Base-by-base conservation (phyloP, 192 early-diverging fungal species). In the Podila epicladia region DNA sequence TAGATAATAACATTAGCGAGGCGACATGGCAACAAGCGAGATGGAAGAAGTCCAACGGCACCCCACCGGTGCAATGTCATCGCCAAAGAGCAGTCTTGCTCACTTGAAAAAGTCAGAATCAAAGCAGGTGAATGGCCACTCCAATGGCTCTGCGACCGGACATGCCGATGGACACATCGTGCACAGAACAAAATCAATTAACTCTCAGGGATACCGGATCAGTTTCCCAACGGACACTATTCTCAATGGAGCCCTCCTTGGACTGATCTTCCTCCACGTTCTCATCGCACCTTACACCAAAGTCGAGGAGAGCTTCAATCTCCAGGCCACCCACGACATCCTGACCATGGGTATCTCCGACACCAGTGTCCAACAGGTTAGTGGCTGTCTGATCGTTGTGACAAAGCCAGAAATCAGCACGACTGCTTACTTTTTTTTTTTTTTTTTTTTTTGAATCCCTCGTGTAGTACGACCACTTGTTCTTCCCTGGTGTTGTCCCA, bases 251-350 rank as follows among this genome's bases (percentile, higher is more conserved):
- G 15, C 45, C 7, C 65, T 79, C 48, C 41, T 79, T 12, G 0
- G 28, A 11, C 28, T 79, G 61, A 67, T 79, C 65, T 7, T 72
- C 20, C 17, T 82, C 37, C 72, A 90, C 64, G 67, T 82, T 3
- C 29, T 82, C 60, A 37, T 85, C 31, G 89, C 82, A 38, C 97
- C 96, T 0, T 98, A 85, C 82, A 96, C 97, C 38, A 99, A 99
- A 83, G 97, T 99, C 62, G 97, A 99, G 82, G 97, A 99, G 82
- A 96, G 94, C 72, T 99, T 99, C 86, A 96, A 94, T 73, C 66
- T 96, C 58, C 97, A 99, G 83, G 97, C 97, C 7, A 87, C 89
- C 8, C 96, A 99, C 79, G 97, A 99, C 73, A 87, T 98, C 33
- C 69, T 97, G 62, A 84, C 87, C 31, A 85, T 87, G 86, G 84